A percentile compares a stretch with the other conserved stretches of the same genome.
Evolutionary conservation across 148 eudicot genomes (phyloP).

Genomic region (Chenopodium suecicum): DNA sequence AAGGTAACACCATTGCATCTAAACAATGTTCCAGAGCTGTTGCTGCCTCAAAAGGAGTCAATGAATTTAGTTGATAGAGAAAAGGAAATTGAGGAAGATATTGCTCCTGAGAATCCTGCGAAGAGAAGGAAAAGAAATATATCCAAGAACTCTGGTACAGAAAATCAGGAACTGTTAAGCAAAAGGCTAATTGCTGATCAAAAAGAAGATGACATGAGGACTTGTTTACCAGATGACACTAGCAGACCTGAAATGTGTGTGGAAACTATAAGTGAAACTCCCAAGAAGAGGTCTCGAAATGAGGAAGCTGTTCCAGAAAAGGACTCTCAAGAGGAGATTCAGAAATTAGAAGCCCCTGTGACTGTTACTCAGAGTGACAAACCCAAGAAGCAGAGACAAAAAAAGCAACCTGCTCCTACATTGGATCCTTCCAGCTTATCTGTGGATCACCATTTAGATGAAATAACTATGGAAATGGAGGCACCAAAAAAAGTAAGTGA

Average conservation of each 20-base stretch:
- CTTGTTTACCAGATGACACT: not conserved
- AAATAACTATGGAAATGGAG: slow-evolving; percentile 11
- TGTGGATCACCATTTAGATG: slow-evolving; percentile 24
- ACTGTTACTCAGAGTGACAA: slow-evolving; percentile 19
- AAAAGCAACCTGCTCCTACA: slow-evolving; percentile 13
- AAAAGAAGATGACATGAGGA: slow-evolving; percentile 19
- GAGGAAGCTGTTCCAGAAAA: slow-evolving; percentile 10
- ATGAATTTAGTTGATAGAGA: slow-evolving; percentile 2
- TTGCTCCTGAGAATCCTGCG: slow-evolving; percentile 16
- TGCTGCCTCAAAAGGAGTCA: slow-evolving; percentile 10
- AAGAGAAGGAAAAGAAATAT: slow-evolving; percentile 41
- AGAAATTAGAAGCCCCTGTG: not conserved
- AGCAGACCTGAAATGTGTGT: slow-evolving; percentile 4
- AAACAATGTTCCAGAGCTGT: not conserved
- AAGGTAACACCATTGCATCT: not conserved
- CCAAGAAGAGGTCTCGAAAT: slow-evolving; percentile 16
- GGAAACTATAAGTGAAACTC: not conserved
- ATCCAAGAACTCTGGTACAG: slow-evolving; percentile 32
- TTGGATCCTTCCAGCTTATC: slow-evolving; percentile 22
- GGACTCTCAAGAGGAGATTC: not conserved
- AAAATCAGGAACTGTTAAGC: slow-evolving; percentile 25
- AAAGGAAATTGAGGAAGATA: not conserved
- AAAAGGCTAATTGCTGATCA: slow-evolving; percentile 19
- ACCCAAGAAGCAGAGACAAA: slow-evolving; percentile 25
- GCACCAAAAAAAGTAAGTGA: slow-evolving; percentile 23